phyloP scores from a whole-genome alignment of 2,329 filamentous ascomycete species.

The Aspergillus phoenicis region DNA sequence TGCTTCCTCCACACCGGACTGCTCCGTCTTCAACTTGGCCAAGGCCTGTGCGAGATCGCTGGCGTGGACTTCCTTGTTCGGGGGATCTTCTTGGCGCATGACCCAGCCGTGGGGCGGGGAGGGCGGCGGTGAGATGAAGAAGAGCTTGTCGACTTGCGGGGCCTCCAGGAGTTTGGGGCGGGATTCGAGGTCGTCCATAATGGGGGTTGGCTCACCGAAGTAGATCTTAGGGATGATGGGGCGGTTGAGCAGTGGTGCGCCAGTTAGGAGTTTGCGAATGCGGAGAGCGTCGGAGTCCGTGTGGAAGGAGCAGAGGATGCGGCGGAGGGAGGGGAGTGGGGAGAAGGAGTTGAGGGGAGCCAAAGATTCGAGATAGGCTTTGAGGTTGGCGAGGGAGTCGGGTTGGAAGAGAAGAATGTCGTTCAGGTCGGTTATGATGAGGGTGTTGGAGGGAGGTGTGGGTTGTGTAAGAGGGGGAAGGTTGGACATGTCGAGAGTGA shows the following conservation, averaged over 20 bases:
- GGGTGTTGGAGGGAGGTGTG: conserved; percentile 53
- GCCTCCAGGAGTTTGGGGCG: conserved; percentile 54
- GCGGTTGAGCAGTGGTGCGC: conserved; percentile 35
- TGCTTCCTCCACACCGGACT: conserved; percentile 12
- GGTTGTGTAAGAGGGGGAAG: conserved; percentile 50
- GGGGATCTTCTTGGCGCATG: conserved; percentile 63
- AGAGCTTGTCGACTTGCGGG: conserved; percentile 62
- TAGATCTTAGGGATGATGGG: conserved; percentile 48
- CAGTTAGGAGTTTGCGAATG: conserved; percentile 49
- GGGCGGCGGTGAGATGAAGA: conserved; percentile 68
- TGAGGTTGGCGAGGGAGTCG: conserved; percentile 46
- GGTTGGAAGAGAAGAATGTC: conserved; percentile 52
- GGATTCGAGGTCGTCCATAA: conserved; percentile 33
- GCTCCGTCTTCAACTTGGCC: conserved; percentile 49
- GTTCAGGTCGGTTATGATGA: conserved; percentile 53
- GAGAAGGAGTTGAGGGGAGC: conserved; percentile 54
- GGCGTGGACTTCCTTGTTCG: conserved; percentile 67
- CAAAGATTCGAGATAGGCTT: conserved; percentile 44
- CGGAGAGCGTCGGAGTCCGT: conserved; percentile 45
- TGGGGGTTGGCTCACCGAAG: conserved; percentile 57
- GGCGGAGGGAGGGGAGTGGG: conserved; percentile 53
- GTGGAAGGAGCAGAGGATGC: conserved; percentile 54
- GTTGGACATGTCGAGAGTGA: conserved; percentile 51
- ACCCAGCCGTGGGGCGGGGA: conserved; percentile 67
- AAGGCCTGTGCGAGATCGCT: conserved; percentile 62